A percentile compares a stretch with the other conserved stretches of the same genome.
Conservation (phyloP, 23 red algal genomes). For the Gracilaria domingensis region DNA sequence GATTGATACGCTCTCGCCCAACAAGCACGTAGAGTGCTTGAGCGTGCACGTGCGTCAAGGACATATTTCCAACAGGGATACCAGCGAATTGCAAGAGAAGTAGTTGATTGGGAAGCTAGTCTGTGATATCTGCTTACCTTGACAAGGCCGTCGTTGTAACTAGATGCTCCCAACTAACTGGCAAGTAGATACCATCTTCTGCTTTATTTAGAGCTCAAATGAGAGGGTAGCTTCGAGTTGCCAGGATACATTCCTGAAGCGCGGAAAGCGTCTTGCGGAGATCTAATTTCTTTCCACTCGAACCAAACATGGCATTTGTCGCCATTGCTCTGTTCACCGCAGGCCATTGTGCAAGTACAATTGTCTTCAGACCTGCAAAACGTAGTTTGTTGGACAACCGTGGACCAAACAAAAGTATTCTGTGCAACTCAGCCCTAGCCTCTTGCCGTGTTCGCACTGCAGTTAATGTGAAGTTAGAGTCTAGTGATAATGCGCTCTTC, state of each 20-base stretch:
- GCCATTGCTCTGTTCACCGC: conserved; percentile 36
- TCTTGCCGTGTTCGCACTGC: conserved; percentile 52
- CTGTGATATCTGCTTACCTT: conserved; percentile 45
- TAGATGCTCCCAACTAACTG: conserved; percentile 74
- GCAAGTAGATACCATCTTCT: conserved; percentile 66
- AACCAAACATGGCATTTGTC: conserved; percentile 28
- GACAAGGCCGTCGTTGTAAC: conserved; percentile 42
- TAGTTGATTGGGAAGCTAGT: conserved; percentile 52
- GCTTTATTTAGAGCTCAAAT: conserved; percentile 47
- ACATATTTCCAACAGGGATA: conserved; percentile 85
- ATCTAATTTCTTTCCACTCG: background rate
- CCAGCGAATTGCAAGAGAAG: conserved; percentile 57
- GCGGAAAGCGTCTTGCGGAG: conserved; percentile 12
- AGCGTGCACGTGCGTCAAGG: conserved; percentile 64
- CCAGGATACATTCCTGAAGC: too few relatives aligned
- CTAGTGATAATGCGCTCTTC: too few relatives aligned
- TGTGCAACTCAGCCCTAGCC: conserved; percentile 51
- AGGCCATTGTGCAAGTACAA: conserved; percentile 72
- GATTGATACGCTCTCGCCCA: conserved; percentile 62
- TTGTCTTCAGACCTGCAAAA: too few relatives aligned
- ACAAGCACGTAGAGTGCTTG: conserved; percentile 68
- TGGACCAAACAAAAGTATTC: conserved; percentile 19
- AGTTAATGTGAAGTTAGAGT: conserved; percentile 18
- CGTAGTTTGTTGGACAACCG: conserved; percentile 27
- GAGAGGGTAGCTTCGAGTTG: conserved; percentile 60